phyloP scores from a whole-genome alignment of 1,139 yeast genomes.

The Debaryomyces subglobosus region DNA sequence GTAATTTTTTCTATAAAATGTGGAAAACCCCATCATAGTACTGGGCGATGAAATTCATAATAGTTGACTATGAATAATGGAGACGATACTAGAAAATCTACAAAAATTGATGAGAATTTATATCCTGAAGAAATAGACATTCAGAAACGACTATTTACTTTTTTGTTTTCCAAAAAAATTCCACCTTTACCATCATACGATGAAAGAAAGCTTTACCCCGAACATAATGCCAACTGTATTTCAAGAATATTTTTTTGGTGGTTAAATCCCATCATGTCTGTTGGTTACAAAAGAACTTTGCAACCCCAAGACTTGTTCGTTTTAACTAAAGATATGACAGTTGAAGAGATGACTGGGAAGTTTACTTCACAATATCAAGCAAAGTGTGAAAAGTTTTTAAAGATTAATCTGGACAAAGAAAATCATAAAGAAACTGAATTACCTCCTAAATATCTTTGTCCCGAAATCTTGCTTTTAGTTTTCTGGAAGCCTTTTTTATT shows the following conservation, averaged over 20 bases:
- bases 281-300: conserved; percentile 56
- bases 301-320: conserved; percentile 48
- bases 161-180: conserved; percentile 33
- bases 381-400: neutral
- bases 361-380: neutral
- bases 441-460: conserved; percentile 2
- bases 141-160: conserved; percentile 36
- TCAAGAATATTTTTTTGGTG: conserved; percentile 53
- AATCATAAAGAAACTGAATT: neutral
- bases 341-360: conserved; percentile 30
- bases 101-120: neutral
- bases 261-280: conserved; percentile 48
- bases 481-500: conserved; percentile 14
- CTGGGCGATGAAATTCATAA: too few relatives aligned
- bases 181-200: conserved; percentile 43
- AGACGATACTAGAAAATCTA: neutral
- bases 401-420: neutral
- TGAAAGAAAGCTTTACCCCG: conserved; percentile 45
- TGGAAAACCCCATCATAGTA: neutral
- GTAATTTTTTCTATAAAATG: neutral
- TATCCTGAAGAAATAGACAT: conserved; percentile 12
- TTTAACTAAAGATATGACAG: conserved; percentile 40
- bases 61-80: neutral
- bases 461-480: neutral
- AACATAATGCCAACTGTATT: conserved; percentile 33